Conservation (phyloP, 768 basidiomycete species). For the Mycena galopus region DNA sequence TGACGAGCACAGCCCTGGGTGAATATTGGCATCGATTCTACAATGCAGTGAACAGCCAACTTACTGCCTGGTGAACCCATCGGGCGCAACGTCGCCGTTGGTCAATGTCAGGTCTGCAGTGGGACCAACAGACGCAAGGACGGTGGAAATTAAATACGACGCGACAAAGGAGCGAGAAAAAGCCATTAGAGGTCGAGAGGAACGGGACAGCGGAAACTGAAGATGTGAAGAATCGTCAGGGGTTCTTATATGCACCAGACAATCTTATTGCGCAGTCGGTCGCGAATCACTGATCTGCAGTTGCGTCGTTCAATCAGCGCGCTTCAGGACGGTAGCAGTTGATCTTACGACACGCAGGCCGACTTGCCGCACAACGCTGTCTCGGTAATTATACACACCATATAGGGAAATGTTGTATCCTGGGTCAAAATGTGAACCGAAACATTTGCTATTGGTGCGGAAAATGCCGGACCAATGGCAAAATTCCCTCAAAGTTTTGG, state of each 20-base stretch:
- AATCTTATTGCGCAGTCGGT: neutral
- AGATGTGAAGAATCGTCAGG: too few relatives aligned
- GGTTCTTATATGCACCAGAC: neutral
- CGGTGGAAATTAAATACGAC: conserved; percentile 8
- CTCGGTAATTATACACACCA: too few relatives aligned
- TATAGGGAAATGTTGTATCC: too few relatives aligned
- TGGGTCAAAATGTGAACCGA: too few relatives aligned
- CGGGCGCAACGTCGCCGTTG: conserved; percentile 27
- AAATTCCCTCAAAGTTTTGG: too few relatives aligned
- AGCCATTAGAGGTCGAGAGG: conserved; percentile 13
- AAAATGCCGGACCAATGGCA: too few relatives aligned
- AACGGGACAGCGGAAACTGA: neutral
- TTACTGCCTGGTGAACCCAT: conserved; percentile 29
- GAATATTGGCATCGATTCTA: neutral
- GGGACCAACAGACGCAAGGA: conserved; percentile 31
- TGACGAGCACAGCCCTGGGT: conserved; percentile 10
- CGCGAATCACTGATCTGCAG: neutral
- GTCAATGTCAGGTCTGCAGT: conserved; percentile 27
- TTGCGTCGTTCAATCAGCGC: too few relatives aligned
- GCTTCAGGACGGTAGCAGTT: too few relatives aligned
- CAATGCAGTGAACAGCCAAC: neutral
- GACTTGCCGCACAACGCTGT: too few relatives aligned
- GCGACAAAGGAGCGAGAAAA: conserved; percentile 23
- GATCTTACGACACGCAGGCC: too few relatives aligned
- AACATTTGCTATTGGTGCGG: too few relatives aligned